A percentile compares a stretch with the other conserved stretches of the same genome.
These are phyloP conservation scores for Planoprotostelium fungivorum DNA, from an alignment of 78 protist genomes.

Conservation along the genomic window DNA sequence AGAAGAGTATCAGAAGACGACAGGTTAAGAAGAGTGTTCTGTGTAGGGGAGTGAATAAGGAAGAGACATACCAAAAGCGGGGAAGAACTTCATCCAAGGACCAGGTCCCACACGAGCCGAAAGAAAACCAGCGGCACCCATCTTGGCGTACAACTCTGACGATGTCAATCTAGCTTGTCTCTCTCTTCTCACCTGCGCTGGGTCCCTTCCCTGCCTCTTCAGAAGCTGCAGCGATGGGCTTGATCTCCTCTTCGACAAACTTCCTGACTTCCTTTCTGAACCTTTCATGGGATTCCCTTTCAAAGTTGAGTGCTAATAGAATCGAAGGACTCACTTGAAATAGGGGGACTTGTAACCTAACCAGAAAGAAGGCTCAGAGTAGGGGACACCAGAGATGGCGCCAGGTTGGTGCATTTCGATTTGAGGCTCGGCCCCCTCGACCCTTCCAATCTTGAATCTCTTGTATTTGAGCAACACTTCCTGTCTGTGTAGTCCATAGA, in stretches of 20 bases:
- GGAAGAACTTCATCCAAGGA: conserved; percentile 10
- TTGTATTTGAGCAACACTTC: background rate
- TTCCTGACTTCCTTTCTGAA: conserved; percentile 16
- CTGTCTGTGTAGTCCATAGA: background rate
- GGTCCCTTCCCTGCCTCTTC: conserved; percentile 24
- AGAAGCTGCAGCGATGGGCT: conserved; percentile 11
- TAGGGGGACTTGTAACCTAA: background rate
- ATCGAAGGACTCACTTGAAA: background rate
- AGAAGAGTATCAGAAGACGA: too few species aligned
- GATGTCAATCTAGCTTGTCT: too few species aligned
- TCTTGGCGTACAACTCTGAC: conserved; percentile 5
- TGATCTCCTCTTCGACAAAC: conserved; percentile 54
- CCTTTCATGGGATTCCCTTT: conserved; percentile 27
- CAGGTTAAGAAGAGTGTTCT: too few species aligned
- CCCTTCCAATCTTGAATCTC: background rate
- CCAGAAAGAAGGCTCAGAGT: background rate
- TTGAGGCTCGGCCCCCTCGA: background rate
- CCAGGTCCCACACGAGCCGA: conserved; percentile 19
- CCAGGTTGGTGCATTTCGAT: background rate
- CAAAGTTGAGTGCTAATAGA: background rate
- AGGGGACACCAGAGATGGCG: background rate
- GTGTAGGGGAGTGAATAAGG: background rate
- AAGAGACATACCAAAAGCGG: background rate
- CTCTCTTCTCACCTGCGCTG: too few species aligned
- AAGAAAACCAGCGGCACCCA: conserved; percentile 16